Evolutionary conservation across 768 basidiomycete genomes (phyloP).

Genomic region (Nidularia sp.): DNA sequence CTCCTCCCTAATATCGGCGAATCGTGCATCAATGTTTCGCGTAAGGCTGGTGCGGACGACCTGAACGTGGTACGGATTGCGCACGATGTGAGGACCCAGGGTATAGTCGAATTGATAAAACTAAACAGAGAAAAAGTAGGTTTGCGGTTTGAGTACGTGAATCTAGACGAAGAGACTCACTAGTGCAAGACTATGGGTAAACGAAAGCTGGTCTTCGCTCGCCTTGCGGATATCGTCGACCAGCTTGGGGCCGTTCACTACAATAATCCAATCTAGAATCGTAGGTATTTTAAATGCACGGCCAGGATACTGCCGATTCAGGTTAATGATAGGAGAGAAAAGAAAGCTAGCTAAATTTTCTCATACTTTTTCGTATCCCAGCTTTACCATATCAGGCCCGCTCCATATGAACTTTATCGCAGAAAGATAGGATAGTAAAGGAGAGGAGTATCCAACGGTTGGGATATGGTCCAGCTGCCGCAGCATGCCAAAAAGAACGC

Average conservation of each 20-base stretch:
- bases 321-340: no score
- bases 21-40: constrained; percentile 18
- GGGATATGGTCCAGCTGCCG: constrained; percentile 23
- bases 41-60: constrained; percentile 20
- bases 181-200: no score
- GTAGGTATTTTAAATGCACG: constrained; percentile 37
- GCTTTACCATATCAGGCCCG: background rate
- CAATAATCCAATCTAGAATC: constrained; percentile 42
- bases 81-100: constrained; percentile 18
- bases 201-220: constrained; percentile 42
- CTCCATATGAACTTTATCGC: background rate
- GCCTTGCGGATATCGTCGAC: constrained; percentile 44
- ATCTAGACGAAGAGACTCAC: no score
- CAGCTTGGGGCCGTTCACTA: constrained; percentile 31
- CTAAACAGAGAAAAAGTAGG: constrained; percentile 12
- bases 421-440: constrained; percentile 10
- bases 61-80: constrained; percentile 16
- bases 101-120: constrained; percentile 31
- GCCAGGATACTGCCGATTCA: constrained; percentile 15
- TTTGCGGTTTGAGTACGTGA: no score
- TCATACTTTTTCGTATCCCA: background rate
- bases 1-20: constrained; percentile 12
- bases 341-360: no score
- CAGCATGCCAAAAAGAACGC: no score
- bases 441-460: constrained; percentile 24